Evolutionary conservation across 2,329 filamentous ascomycete species (phyloP).

Genomic region (Phymatotrichopsis omnivora): DNA sequence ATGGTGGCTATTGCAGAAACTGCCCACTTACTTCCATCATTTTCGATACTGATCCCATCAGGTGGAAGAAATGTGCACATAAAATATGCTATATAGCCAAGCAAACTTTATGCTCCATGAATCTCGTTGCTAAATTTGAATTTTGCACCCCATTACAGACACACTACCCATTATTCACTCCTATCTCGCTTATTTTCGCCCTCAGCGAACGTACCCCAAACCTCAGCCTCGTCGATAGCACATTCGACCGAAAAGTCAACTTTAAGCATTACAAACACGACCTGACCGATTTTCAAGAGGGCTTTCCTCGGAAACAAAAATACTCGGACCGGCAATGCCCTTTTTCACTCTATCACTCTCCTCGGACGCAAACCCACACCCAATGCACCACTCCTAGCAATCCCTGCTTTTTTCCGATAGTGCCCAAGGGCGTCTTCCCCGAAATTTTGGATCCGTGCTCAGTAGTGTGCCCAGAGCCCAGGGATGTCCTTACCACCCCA

Average conservation of each 20-base stretch:
- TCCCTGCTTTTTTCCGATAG: constrained; percentile 4
- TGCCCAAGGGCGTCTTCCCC: constrained; percentile 8
- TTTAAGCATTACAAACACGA: constrained; percentile 57
- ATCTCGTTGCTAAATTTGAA: too few relatives aligned
- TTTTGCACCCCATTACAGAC: too few relatives aligned
- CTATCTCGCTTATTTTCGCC: too few relatives aligned
- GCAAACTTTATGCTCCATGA: too few relatives aligned
- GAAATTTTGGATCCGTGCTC: constrained; percentile 6
- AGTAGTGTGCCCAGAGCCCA: constrained; percentile 9
- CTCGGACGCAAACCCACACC: constrained; percentile 52
- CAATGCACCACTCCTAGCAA: constrained; percentile 7
- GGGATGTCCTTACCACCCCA: constrained; percentile 7
- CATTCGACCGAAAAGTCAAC: constrained; percentile 41
- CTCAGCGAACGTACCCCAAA: constrained; percentile 33
- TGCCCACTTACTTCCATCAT: too few relatives aligned
- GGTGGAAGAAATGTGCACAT: too few relatives aligned
- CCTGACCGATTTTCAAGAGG: constrained; percentile 50
- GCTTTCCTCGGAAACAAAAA: constrained; percentile 53
- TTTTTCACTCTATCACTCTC: constrained; percentile 44
- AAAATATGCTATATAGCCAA: too few relatives aligned
- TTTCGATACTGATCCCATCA: too few relatives aligned
- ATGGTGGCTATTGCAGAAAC: too few relatives aligned
- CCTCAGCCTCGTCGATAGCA: constrained; percentile 36
- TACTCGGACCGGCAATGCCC: constrained; percentile 49
- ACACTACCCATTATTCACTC: too few relatives aligned